These are phyloP conservation scores for Dactylellina cionopaga DNA, from an alignment of 2,329 filamentous ascomycete genomes.

Conservation along the genomic window DNA sequence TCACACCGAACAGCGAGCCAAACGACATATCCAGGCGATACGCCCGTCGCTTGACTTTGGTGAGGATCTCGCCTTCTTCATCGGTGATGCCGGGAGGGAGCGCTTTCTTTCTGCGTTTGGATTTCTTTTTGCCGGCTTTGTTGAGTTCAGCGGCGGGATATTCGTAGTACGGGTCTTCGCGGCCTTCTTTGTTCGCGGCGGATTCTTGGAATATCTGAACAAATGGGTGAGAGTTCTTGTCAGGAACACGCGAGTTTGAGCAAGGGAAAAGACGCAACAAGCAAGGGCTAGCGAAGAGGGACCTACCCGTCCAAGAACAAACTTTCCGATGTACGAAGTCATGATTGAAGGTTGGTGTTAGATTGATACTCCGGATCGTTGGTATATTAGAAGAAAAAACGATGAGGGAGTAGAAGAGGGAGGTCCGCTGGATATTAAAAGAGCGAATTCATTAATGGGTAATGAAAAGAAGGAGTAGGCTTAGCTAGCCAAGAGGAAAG, in stretches of 20 bases:
- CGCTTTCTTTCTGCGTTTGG: conserved; percentile 85
- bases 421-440: background rate
- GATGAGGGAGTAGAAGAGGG: background rate
- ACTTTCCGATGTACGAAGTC: conserved; percentile 67
- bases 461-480: too few species aligned
- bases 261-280: background rate
- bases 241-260: background rate
- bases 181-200: conserved; percentile 69
- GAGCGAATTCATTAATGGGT: background rate
- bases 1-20: conserved; percentile 81
- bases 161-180: conserved; percentile 91
- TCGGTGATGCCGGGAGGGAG: conserved; percentile 82
- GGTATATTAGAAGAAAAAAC: background rate
- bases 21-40: conserved; percentile 86
- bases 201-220: conserved; percentile 70
- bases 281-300: background rate
- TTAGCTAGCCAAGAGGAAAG: background rate
- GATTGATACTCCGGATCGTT: background rate
- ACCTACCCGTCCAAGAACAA: conserved; percentile 61
- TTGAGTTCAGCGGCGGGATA: conserved; percentile 67
- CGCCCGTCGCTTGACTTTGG: conserved; percentile 83
- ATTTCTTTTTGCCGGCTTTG: conserved; percentile 67
- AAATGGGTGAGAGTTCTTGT: conserved; percentile 1
- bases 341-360: conserved; percentile 61
- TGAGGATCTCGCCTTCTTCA: conserved; percentile 83